Conservation (phyloP, 2,329 filamentous ascomycete genomes). For the Hypoxylon sp. region DNA sequence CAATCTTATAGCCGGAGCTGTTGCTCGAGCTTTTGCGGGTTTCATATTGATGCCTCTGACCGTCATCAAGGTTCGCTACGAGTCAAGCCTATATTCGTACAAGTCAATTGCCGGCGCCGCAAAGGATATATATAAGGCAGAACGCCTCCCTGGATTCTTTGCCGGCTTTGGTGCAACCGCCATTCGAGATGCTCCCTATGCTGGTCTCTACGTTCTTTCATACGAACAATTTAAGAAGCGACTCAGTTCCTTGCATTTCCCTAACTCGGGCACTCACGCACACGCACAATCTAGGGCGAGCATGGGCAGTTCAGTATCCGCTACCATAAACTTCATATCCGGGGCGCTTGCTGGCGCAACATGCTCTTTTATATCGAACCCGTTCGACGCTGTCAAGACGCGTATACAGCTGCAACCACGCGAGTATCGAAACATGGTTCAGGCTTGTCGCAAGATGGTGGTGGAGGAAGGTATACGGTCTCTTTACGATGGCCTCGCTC, state of each 20-base stretch:
- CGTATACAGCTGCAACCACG: constrained; percentile 90
- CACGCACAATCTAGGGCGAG: constrained; percentile 16
- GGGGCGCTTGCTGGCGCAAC: constrained; percentile 84
- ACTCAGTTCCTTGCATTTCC: constrained; percentile 60
- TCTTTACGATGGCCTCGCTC: constrained; percentile 86
- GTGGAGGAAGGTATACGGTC: constrained; percentile 83
- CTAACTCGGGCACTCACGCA: constrained; percentile 6
- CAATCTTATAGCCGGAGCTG: constrained; percentile 87
- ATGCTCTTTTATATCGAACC: constrained; percentile 92
- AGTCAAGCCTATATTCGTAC: constrained; percentile 89
- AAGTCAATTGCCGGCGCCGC: constrained; percentile 80
- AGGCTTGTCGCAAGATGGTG: constrained; percentile 83
- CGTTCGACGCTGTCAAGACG: constrained; percentile 97
- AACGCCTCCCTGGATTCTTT: constrained; percentile 89
- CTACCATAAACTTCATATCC: constrained; percentile 86
- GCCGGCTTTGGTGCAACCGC: constrained; percentile 94
- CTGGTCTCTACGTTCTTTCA: constrained; percentile 92
- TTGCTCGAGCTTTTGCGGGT: constrained; percentile 87
- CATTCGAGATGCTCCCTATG: constrained; percentile 94
- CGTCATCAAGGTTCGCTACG: constrained; percentile 96
- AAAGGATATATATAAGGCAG: constrained; percentile 78
- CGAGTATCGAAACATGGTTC: constrained; percentile 85
- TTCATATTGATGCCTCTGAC: constrained; percentile 96
- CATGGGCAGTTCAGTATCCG: constrained; percentile 63
- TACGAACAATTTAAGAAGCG: constrained; percentile 87